These are phyloP conservation scores for Phialophora verrucosa DNA, from an alignment of 2,329 filamentous ascomycete genomes.

Conservation along the genomic window DNA sequence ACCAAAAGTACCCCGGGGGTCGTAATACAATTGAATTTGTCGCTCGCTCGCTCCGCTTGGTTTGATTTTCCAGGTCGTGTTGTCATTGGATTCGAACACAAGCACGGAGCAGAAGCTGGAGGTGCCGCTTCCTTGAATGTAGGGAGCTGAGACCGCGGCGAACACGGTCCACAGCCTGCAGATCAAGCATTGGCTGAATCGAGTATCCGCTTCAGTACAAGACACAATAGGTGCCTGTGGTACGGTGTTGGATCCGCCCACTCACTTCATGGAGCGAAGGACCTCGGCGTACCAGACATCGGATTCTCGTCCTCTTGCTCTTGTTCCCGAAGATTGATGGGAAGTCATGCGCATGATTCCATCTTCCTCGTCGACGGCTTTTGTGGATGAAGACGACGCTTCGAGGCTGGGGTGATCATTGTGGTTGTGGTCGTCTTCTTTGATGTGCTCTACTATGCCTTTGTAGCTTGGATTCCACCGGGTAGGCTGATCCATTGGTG, in stretches of 20 bases:
- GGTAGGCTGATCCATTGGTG: background rate
- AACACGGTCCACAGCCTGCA: too few relatives aligned
- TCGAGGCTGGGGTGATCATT: background rate
- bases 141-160: too few relatives aligned
- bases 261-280: constrained; percentile 70
- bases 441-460: constrained; percentile 2
- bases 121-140: too few relatives aligned
- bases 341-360: constrained; percentile 10
- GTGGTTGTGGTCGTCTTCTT: background rate
- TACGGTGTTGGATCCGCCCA: background rate
- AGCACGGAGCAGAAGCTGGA: background rate
- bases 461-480: constrained; percentile 2
- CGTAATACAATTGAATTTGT: background rate
- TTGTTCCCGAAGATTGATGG: constrained; percentile 4
- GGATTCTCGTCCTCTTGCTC: constrained; percentile 16
- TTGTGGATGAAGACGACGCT: background rate
- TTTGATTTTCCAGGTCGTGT: background rate
- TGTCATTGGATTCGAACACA: background rate
- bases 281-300: constrained; percentile 28
- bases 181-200: background rate
- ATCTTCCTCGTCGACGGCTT: constrained; percentile 2
- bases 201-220: background rate
- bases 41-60: background rate
- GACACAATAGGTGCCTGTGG: background rate
- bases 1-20: constrained; percentile 1